phyloP scores from a whole-genome alignment of 1,284 basidiomycete genomes.

The Somion occarium region DNA sequence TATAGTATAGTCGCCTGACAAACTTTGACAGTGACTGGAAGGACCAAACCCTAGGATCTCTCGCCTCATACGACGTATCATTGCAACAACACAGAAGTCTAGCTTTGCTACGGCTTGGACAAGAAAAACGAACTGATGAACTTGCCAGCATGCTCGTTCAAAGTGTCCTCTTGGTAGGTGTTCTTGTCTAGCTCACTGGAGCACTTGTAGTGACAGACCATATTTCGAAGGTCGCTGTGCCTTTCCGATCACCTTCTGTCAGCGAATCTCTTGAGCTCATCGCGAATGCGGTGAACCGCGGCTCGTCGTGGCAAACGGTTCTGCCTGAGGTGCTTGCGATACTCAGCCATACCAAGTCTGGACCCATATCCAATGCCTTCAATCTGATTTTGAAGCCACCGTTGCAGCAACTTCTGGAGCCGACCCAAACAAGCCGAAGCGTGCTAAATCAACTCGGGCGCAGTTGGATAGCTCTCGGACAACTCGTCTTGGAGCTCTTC shows the following conservation, averaged over 20 bases:
- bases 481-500: conserved; percentile 64
- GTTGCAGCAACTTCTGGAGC: conserved; percentile 11
- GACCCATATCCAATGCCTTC: conserved; percentile 9
- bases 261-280: not conserved
- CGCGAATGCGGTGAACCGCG: not conserved
- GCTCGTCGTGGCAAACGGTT: not conserved
- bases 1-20: not conserved
- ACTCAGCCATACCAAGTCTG: not conserved
- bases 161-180: conserved; percentile 16
- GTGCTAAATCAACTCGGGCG: conserved; percentile 36
- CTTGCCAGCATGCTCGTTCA: conserved; percentile 13
- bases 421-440: conserved; percentile 1
- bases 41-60: conserved; percentile 15
- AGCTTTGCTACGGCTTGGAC: conserved; percentile 6
- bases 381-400: conserved; percentile 8
- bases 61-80: conserved; percentile 16
- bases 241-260: not conserved
- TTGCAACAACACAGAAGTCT: conserved; percentile 18
- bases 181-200: not conserved
- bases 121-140: conserved; percentile 11
- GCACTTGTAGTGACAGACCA: not conserved
- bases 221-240: not conserved
- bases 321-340: not conserved
- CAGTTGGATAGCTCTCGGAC: conserved; percentile 66
- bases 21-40: conserved; percentile 18